Conservation (phyloP, 1,284 basidiomycete genomes). For the Xerocomus nothofagi region DNA sequence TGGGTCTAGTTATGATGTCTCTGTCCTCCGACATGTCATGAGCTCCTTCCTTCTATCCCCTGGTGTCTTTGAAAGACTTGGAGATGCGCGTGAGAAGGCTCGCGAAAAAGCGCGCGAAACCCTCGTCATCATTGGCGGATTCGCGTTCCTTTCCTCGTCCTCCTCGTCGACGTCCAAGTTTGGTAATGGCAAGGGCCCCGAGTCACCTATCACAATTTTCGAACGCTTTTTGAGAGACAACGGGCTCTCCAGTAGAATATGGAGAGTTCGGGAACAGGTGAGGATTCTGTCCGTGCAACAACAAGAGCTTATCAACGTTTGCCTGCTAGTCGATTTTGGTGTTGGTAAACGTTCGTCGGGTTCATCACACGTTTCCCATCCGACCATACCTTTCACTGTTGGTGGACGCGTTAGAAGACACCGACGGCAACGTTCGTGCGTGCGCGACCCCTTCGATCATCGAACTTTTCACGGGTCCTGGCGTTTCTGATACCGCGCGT, state of each 20-base stretch:
- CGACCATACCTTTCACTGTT: constrained; percentile 79
- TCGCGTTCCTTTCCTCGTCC: constrained; percentile 61
- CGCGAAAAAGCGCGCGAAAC: constrained; percentile 76
- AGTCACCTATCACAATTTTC: constrained; percentile 74
- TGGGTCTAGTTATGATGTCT: constrained; percentile 47
- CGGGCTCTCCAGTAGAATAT: constrained; percentile 76
- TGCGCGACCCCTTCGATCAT: constrained; percentile 80
- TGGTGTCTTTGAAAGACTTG: constrained; percentile 79
- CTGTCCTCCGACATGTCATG: constrained; percentile 63
- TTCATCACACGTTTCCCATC: constrained; percentile 75
- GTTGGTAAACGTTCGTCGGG: constrained; percentile 66
- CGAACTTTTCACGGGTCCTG: constrained; percentile 80
- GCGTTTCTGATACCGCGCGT: constrained; percentile 81
- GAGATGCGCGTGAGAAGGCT: constrained; percentile 72
- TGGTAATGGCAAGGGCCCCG: constrained; percentile 69
- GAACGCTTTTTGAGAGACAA: constrained; percentile 74
- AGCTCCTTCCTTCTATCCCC: constrained; percentile 69
- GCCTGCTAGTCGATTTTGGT: constrained; percentile 57
- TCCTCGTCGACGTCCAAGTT: constrained; percentile 46
- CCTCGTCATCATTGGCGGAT: constrained; percentile 67
- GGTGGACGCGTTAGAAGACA: constrained; percentile 86
- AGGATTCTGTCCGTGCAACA: constrained; percentile 25
- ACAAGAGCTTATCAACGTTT: neutral
- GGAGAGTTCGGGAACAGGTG: constrained; percentile 83
- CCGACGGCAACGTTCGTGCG: constrained; percentile 87